These are phyloP conservation scores for Gossypium sturtianum DNA, from an alignment of 345 rosid genomes.

Conservation along the genomic window DNA sequence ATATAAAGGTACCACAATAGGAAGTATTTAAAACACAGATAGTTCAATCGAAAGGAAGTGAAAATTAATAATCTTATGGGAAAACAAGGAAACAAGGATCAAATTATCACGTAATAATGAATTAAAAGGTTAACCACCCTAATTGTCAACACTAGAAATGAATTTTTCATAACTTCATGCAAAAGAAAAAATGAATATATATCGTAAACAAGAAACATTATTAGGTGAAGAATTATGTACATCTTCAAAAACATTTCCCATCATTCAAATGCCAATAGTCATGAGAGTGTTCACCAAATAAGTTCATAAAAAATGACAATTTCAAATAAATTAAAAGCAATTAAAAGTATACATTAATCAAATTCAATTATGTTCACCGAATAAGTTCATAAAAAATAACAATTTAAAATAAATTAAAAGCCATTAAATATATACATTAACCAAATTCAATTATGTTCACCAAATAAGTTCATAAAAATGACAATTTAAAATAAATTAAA, in stretches of 20 bases:
- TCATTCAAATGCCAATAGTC: not conserved
- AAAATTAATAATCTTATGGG: not conserved
- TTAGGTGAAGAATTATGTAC: not conserved
- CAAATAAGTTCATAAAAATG: not conserved
- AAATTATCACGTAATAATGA: not conserved
- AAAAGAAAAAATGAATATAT: not conserved
- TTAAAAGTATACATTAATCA: not conserved
- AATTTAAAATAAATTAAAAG: not conserved
- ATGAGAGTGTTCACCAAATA: not conserved
- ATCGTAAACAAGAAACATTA: not conserved
- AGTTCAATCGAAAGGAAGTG: not conserved
- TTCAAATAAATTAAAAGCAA: not conserved
- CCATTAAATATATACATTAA: not conserved
- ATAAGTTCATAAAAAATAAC: not conserved
- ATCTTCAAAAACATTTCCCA: conserved; percentile 2
- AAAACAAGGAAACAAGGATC: conserved; percentile 3
- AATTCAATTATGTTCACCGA: not conserved
- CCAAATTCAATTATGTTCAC: not conserved
- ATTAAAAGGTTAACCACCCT: not conserved
- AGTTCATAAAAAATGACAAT: not conserved
- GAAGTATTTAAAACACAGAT: not conserved
- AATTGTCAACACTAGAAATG: not conserved
- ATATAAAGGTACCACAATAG: not conserved
- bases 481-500: not conserved
- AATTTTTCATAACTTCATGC: not conserved